Base-by-base conservation (phyloP, 2,329 filamentous ascomycete species). In the Talaromyces sp. region DNA sequence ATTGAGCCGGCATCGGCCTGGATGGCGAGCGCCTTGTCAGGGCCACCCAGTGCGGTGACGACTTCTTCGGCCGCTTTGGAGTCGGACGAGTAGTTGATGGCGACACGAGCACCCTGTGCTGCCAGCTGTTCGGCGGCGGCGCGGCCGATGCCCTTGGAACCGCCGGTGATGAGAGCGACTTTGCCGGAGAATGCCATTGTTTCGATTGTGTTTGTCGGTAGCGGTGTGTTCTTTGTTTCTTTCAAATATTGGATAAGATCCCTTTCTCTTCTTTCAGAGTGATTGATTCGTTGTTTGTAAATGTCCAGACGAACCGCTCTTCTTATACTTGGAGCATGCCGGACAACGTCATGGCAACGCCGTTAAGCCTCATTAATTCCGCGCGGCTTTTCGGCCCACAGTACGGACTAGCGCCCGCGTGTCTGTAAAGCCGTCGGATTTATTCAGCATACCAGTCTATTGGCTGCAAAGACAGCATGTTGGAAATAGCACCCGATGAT, bases 31-130 rank as follows among this genome's bases (percentile, higher is more conserved):
- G 80, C 79, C 3, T 78, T 76, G 56, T 80, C 73, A 3, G 70
- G 52, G 29, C 77, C 77, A 41, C 85, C 80, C 46, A 78, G 64
- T 3, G 73, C 19, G 2, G 51, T 55, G 35, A 86, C 78, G 0
- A 87, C 69, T 8, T 74, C 72, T 6, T 87, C 79, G 24, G 88
- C 88, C 0, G 83, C 77, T 24, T 73, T 70, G 35, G 79, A 72
- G 66, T 84, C 83, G 56, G 81, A 81, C 59, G 81, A 77, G 74
- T 90, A 90, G 79, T 79, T 80, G 63, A 82, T 71, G 3, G 77
- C 77, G 8, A 82, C 69, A 53, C 71, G 75, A 31, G 78, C 79
- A 19, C 80, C 79, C 26, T 73, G 68, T 26, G 65, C 64, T 12
- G 72, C 73, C 6, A 80, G 72, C 3, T 68, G 68, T 17, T 73